Base-by-base conservation (phyloP, 2,329 filamentous ascomycete species). In the Aspergillus sp. region DNA sequence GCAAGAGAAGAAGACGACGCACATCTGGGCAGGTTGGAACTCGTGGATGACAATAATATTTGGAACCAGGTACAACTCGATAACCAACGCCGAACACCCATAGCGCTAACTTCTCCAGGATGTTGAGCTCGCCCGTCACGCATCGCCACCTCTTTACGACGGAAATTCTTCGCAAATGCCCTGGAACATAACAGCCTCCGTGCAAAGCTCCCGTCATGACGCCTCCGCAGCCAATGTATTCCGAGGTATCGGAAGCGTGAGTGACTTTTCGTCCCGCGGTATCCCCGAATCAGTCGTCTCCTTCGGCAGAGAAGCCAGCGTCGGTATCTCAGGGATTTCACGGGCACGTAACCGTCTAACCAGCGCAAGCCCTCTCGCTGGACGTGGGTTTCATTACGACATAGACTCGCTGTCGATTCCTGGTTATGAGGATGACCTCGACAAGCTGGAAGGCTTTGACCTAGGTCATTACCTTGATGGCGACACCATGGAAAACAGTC, bases 91-190 rank as follows among this genome's bases (percentile, higher is more conserved):
- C 13, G 12, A 15, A 19, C 11, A 15, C 17, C 39, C 22, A 50
- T 64, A 57, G 61, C 15, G 12, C 34, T n/a, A 19, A 48, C 12
- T 1, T 5, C 5, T 45, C 11, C 61, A 79, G 61, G 83, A 83
- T 8, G 72, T 88, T 19, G 91, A 96, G 71, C 73, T 90, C 22
- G 89, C 87, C 19, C 85, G 90, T 73, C 85, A 90, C 42, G 88
- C 84, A 1, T 83, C 80, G 0, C 81, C 84, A 0, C 83, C 84
- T 7, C 81, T 95, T 53, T 84, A 85, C 4, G 89, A 96, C 58
- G 83, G 87, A 53, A 83, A 83, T 27, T 84, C 84, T 22, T 84
- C 82, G 4, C 76, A 82, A n/a, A 86, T 89, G 80, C 87, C 87
- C 11, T 90, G 87, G 87, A 89, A 89, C 62, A 75, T 82, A 45